A percentile compares a stretch with the other conserved stretches of the same genome.
These are phyloP conservation scores for Exobasidium cylindrosporum DNA, from an alignment of 1,284 basidiomycete genomes.

Conservation along the genomic window DNA sequence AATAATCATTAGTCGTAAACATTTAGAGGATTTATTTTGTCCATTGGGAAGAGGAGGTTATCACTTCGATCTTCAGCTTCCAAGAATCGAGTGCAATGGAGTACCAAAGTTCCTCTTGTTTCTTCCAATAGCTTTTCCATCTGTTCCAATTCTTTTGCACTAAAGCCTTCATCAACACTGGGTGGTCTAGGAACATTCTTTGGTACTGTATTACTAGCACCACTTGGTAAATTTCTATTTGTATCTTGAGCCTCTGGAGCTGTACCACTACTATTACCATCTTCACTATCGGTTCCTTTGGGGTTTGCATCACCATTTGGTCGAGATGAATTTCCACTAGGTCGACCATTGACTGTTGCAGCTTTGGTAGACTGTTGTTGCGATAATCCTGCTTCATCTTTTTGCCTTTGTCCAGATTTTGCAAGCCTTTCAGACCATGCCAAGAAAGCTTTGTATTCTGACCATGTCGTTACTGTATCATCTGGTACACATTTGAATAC, in stretches of 20 bases:
- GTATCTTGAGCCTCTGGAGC: neutral
- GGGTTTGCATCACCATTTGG: neutral
- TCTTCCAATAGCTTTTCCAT: slow-evolving; percentile 47
- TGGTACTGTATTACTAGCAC: neutral
- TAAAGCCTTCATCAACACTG: slow-evolving; percentile 26
- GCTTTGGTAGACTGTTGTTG: neutral
- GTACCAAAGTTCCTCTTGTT: slow-evolving; percentile 38
- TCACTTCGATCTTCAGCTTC: slow-evolving; percentile 37
- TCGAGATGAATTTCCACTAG: neutral
- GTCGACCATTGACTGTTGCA: neutral
- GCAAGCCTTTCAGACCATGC: slow-evolving; percentile 37
- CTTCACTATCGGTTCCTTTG: neutral
- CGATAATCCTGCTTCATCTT: neutral
- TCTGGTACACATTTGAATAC: slow-evolving; percentile 54
- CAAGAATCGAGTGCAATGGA: slow-evolving; percentile 47
- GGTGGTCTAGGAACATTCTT: neutral
- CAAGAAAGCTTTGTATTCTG: slow-evolving; percentile 46
- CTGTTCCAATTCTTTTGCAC: slow-evolving; percentile 34
- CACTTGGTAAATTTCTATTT: neutral
- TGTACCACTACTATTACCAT: neutral
- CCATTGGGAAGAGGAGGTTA: slow-evolving; percentile 40
- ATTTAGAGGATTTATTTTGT: slow-evolving; percentile 42
- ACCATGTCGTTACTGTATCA: slow-evolving; percentile 52
- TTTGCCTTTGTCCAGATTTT: neutral
- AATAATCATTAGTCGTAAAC: slow-evolving; percentile 1